Base-by-base conservation (phyloP, 208 protist genomes). In the Acanthamoeba triangularis region DNA sequence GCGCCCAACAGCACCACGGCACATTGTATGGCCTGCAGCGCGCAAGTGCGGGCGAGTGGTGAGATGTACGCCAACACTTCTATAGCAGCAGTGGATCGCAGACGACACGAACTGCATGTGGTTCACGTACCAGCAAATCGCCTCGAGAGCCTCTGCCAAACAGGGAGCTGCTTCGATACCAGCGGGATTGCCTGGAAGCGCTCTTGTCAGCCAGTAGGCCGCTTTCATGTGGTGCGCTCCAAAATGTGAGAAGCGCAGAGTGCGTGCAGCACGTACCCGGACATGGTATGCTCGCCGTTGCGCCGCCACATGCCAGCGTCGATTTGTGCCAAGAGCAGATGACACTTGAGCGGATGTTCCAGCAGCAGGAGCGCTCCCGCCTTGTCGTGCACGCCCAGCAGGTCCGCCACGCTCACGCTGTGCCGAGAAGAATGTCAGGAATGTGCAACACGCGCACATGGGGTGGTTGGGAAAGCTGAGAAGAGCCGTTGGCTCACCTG, bases 201-300 rank as follows among this genome's bases (percentile, higher is more conserved):
- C 20, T 0, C 23, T 8, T 2, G 30, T 6, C 6, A 76, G 37
- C 35, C 0, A 33, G 30, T 11, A 35, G 23, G 25, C 13, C 10
- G 35, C 1, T 35, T n/a, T n/a, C n/a, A n/a, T n/a, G n/a, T n/a
- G n/a, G n/a, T n/a, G n/a, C n/a, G n/a, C n/a, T n/a, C n/a, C n/a
- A 72, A 72, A 35, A 35, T 28, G n/a, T 6, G 37, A 49, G 74
- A 28, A 47, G 33, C 0, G 30, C 18, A 11, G 41, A 82, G 37
- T 13, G 11, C 30, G 14, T 8, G 37, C 18, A 28, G 14, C 2
- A 56, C 23, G 33, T 85, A 91, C 84, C 87, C 87, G 13, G 47
- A 28, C 54, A 93, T 93, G 37, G 87, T 93, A 6, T 67, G 59
- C 20, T 67, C 87, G 37, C 87, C 87, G 61, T 93, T 93, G 61